Percentiles rank a stretch among this genome's conserved stretches.
Evolutionary conservation across 108 stramenopile species (phyloP).

Genomic region (Pseudonitzschia pungens): DNA sequence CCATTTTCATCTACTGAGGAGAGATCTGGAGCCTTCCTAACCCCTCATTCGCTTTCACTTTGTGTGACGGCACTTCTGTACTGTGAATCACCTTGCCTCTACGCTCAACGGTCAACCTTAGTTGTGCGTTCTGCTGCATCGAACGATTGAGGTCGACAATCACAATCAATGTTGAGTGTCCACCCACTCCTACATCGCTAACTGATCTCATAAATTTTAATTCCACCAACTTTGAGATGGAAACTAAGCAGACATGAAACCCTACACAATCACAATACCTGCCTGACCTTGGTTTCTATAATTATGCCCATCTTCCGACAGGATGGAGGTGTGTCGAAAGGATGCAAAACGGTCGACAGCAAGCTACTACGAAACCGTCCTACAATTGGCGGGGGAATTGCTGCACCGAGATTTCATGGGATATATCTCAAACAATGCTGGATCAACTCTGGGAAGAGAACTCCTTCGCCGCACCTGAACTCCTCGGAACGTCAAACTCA

Average conservation of each 20-base stretch:
- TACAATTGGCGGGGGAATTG: not conserved
- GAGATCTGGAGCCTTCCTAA: not conserved
- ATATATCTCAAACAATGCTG: constrained; percentile 15
- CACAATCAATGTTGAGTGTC: too few species aligned
- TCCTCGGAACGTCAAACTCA: not conserved
- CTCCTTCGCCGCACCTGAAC: not conserved
- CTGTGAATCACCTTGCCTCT: too few species aligned
- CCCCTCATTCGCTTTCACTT: not conserved
- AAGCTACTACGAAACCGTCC: not conserved
- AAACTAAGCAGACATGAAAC: too few species aligned
- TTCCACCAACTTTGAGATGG: too few species aligned
- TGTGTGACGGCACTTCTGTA: too few species aligned
- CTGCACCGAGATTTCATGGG: constrained; percentile 3
- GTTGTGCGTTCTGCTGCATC: too few species aligned
- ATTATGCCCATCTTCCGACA: not conserved
- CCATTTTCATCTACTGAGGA: not conserved
- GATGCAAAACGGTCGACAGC: not conserved
- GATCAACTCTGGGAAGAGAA: constrained; percentile 19
- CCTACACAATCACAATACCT: not conserved
- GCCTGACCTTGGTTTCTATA: not conserved
- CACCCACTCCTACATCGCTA: too few species aligned
- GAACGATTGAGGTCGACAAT: too few species aligned
- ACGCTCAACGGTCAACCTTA: too few species aligned
- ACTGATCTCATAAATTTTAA: too few species aligned
- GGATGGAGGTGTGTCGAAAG: not conserved